Conservation (phyloP, 2,329 filamentous ascomycete species). For the Paradendryphiella salina region DNA sequence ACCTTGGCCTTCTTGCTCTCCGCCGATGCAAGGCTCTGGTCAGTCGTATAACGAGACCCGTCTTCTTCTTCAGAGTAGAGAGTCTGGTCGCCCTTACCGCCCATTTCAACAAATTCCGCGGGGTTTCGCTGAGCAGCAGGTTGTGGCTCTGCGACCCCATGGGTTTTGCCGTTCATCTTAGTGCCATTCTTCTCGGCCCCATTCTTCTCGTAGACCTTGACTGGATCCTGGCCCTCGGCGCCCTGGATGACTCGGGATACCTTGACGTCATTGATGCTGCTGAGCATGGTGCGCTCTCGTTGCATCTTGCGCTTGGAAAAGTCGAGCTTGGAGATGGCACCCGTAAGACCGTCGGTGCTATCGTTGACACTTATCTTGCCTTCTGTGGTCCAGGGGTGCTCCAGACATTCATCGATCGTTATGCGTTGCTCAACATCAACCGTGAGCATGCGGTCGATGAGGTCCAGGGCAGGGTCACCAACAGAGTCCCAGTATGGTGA, state of each 20-base stretch:
- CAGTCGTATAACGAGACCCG: constrained; percentile 45
- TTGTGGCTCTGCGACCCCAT: constrained; percentile 58
- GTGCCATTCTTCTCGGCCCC: constrained; percentile 28
- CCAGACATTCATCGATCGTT: constrained; percentile 85
- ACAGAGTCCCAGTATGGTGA: constrained; percentile 94
- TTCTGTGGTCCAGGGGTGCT: constrained; percentile 85
- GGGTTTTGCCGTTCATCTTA: constrained; percentile 17
- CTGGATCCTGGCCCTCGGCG: constrained; percentile 53
- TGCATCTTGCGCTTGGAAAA: constrained; percentile 79
- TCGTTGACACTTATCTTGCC: constrained; percentile 64
- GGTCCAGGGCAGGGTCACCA: constrained; percentile 81
- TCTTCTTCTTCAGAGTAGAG: constrained; percentile 68
- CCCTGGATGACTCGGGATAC: constrained; percentile 62
- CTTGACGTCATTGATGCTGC: constrained; percentile 75
- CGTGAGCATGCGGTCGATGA: constrained; percentile 93
- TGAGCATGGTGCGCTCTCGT: constrained; percentile 83
- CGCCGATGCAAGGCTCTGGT: constrained; percentile 18
- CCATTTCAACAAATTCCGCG: constrained; percentile 79
- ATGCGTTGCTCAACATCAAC: constrained; percentile 83
- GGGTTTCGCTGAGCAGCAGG: constrained; percentile 70
- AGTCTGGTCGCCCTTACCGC: constrained; percentile 80
- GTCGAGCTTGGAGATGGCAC: constrained; percentile 79
- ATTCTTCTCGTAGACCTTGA: constrained; percentile 50
- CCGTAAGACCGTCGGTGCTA: constrained; percentile 89
- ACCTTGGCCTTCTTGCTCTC: constrained; percentile 4